Evolutionary conservation across 2,329 filamentous ascomycete genomes (phyloP).

Genomic region (Hymenoscyphus infarciens): DNA sequence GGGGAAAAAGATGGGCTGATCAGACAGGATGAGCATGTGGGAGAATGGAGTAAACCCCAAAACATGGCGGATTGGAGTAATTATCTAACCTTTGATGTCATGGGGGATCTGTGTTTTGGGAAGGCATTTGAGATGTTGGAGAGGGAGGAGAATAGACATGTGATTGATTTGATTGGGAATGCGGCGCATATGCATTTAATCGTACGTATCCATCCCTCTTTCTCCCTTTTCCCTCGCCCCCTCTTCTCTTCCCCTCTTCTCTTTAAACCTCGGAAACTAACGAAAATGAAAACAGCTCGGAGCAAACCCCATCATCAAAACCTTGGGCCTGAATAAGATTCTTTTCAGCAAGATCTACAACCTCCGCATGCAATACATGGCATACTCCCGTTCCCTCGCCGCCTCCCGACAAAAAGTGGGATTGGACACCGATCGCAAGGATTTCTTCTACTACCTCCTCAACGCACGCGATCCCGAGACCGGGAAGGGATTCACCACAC

Average conservation of each 20-base stretch:
- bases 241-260: background rate
- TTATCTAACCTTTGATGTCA: slow-evolving; percentile 47
- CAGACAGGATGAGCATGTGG: slow-evolving; percentile 41
- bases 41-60: slow-evolving; percentile 51
- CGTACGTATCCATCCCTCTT: too few relatives aligned
- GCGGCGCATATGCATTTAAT: slow-evolving; percentile 64
- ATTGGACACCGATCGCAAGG: slow-evolving; percentile 54
- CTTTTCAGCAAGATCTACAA: slow-evolving; percentile 65
- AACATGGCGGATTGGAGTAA: slow-evolving; percentile 52
- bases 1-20: too few relatives aligned
- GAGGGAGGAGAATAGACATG: slow-evolving; percentile 57
- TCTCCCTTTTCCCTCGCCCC: background rate
- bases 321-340: slow-evolving; percentile 62
- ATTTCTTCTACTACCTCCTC: slow-evolving; percentile 74
- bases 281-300: slow-evolving; percentile 39
- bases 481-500: slow-evolving; percentile 42
- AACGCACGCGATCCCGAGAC: slow-evolving; percentile 70
- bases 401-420: slow-evolving; percentile 63
- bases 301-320: slow-evolving; percentile 66
- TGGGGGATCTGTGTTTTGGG: slow-evolving; percentile 49
- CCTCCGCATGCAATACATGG: slow-evolving; percentile 66
- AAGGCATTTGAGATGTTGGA: slow-evolving; percentile 49
- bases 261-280: background rate
- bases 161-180: slow-evolving; percentile 62
- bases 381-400: slow-evolving; percentile 65